Evolutionary conservation across 441 rosid species (phyloP).

Genomic region (Adansonia madagascariensis): DNA sequence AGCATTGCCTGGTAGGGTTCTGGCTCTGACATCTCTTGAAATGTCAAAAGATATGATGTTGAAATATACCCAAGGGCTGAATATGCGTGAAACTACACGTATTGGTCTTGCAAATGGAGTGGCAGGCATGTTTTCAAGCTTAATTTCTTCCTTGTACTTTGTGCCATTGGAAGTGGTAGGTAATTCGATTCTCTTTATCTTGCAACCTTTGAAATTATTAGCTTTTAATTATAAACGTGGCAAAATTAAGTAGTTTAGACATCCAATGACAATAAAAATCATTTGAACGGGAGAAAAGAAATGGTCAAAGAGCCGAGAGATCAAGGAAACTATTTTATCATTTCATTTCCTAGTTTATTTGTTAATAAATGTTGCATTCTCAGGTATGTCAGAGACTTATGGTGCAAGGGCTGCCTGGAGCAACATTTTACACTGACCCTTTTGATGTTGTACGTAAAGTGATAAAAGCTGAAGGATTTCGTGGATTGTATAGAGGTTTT

Average conservation of each 20-base stretch:
- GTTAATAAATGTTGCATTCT: constrained; percentile 14
- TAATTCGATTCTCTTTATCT: constrained; percentile 20
- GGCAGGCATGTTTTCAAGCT: constrained; percentile 66
- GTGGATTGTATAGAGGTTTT: constrained; percentile 71
- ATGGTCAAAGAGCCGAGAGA: background rate
- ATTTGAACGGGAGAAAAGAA: background rate
- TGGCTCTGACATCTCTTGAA: constrained; percentile 65
- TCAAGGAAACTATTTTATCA: background rate
- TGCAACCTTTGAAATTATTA: background rate
- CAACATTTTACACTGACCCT: constrained; percentile 48
- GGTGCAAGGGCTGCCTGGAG: constrained; percentile 69
- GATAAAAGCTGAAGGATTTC: constrained; percentile 49
- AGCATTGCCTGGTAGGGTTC: constrained; percentile 60
- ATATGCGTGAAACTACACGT: constrained; percentile 58
- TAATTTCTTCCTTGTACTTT: constrained; percentile 58
- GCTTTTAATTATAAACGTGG: background rate
- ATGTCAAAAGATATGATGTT: constrained; percentile 56
- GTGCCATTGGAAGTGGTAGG: constrained; percentile 74
- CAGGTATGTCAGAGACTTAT: constrained; percentile 63
- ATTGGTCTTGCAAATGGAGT: constrained; percentile 61
- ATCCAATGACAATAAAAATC: background rate
- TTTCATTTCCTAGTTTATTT: background rate
- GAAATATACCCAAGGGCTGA: constrained; percentile 41
- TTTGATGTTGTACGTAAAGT: constrained; percentile 51
- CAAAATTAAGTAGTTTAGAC: background rate